Conservation (phyloP, 2,329 filamentous ascomycete species). For the Apiospora pterosperma region DNA sequence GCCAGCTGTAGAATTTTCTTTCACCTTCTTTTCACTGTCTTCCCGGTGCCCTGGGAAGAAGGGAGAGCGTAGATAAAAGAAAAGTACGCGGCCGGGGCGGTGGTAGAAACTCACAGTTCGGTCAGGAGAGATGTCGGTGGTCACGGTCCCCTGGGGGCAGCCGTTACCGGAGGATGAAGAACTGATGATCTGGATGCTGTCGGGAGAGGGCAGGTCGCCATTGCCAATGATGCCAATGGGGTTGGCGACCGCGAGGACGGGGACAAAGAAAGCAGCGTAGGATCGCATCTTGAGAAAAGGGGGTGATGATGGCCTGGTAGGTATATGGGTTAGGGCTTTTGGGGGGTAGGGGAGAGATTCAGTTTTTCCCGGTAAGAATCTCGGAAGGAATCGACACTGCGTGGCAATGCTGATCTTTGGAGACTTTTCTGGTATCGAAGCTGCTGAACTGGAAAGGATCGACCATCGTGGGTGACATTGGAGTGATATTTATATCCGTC, state of each 20-base stretch:
- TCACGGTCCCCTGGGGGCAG: slow-evolving; percentile 40
- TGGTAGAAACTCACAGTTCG: slow-evolving; percentile 29
- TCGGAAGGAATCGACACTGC: not conserved
- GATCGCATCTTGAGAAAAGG: slow-evolving; percentile 32
- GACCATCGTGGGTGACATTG: slow-evolving; percentile 15
- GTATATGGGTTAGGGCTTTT: slow-evolving; percentile 9
- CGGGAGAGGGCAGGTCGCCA: slow-evolving; percentile 34
- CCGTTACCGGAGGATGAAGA: slow-evolving; percentile 41
- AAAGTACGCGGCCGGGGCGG: not conserved
- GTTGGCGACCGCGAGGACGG: slow-evolving; percentile 33
- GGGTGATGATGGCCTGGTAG: not conserved
- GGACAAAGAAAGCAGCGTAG: slow-evolving; percentile 29
- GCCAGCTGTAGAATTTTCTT: slow-evolving; percentile 4
- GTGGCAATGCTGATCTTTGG: not conserved
- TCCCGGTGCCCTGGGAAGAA: not conserved
- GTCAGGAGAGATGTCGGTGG: slow-evolving; percentile 39
- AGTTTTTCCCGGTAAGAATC: not conserved
- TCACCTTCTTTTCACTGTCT: not conserved
- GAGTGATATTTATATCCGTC: slow-evolving; percentile 20
- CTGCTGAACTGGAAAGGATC: slow-evolving; percentile 21
- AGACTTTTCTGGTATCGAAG: not conserved
- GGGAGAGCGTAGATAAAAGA: not conserved
- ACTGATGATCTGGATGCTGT: slow-evolving; percentile 36
- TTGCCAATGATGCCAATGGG: slow-evolving; percentile 28
- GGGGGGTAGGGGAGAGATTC: slow-evolving; percentile 4